phyloP scores from a whole-genome alignment of 2,329 filamentous ascomycete species.

The Fusarium caatingaense region DNA sequence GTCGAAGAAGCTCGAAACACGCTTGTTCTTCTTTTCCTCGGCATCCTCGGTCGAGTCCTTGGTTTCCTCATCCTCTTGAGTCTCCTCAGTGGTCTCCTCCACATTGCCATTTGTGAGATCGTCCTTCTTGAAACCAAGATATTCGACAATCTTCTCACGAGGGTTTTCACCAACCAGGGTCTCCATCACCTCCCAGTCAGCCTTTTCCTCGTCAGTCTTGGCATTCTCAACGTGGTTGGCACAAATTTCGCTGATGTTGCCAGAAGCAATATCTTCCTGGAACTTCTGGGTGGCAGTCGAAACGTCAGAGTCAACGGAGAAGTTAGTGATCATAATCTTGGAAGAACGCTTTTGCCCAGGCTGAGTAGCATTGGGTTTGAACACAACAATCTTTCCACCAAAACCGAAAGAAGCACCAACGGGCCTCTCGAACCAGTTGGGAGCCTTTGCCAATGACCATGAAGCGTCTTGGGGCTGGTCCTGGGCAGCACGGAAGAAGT shows the following conservation, averaged over 20 bases:
- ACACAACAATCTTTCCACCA: constrained; percentile 87
- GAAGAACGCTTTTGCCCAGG: constrained; percentile 76
- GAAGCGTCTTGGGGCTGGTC: constrained; percentile 89
- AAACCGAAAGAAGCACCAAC: constrained; percentile 93
- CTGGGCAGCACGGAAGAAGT: constrained; percentile 96
- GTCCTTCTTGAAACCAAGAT: constrained; percentile 85
- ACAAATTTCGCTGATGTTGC: constrained; percentile 83
- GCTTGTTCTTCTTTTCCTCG: constrained; percentile 64
- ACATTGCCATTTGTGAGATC: constrained; percentile 63
- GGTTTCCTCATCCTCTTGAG: constrained; percentile 33
- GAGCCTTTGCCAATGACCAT: constrained; percentile 87
- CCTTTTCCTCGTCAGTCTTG: constrained; percentile 89
- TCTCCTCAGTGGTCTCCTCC: constrained; percentile 42
- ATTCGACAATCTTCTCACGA: constrained; percentile 86
- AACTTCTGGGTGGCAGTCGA: constrained; percentile 88
- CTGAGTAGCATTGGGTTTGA: constrained; percentile 69
- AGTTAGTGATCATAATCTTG: constrained; percentile 85
- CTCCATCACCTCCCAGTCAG: constrained; percentile 95
- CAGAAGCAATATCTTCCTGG: constrained; percentile 81
- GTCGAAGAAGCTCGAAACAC: constrained; percentile 85
- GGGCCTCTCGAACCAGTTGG: constrained; percentile 89
- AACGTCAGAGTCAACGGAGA: constrained; percentile 87
- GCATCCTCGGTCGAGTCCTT: constrained; percentile 48
- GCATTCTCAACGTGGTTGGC: constrained; percentile 80
- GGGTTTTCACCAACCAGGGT: constrained; percentile 87